Evolutionary conservation across 2,329 filamentous ascomycete species (phyloP), one percentile per base, ranked within the genome.

Genomic region (Didymella exigua): DNA sequence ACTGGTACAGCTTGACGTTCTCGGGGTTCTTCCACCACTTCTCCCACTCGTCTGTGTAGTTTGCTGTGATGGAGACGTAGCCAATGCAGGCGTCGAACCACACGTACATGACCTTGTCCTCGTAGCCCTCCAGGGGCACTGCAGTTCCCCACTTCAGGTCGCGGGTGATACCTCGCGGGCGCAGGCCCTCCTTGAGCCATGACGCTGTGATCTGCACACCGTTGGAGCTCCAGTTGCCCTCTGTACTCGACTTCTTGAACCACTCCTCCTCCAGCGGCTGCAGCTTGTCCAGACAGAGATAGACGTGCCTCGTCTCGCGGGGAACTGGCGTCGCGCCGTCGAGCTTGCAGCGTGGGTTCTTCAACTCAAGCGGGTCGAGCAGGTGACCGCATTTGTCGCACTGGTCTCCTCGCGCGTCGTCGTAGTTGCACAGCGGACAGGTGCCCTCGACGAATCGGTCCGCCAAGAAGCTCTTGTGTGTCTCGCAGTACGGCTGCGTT

Each of bases 81-180:
- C 93, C 93, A 69, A 96, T 95, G 76, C 90, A 95, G 49, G 91
- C 91, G 73, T 96, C 91, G 72, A 97, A 91, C 91, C 89, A 90
- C 56, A 96, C 92, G 70, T 97, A 97, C 62, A 97, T 86, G 58
- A 96, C 93, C 80, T 90, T 90, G 60, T 88, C 81, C 60, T 88
- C 85, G 66, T 87, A 89, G 11, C 82, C 86, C 26, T 82, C 75
- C 3, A 84, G 69, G 24, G 84, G 84, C 11, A 86, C 83, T 2
- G 83, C 81, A 7, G 85, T 86, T 70, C 93, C 93, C 93, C 93
- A 97, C 74, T 90, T 93, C 56, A 97, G 81, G 79, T 98, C 93
- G 37, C 93, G 82, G 11, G 93, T 96, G 73, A 98, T 98, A 61
- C 90, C 91, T 65, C 93, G 87, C 43, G 89, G 87, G 74, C 93